Evolutionary conservation across 2,329 filamentous ascomycete genomes (phyloP), one percentile per base, ranked within the genome.

Genomic region (Emericellopsis atlantica): DNA sequence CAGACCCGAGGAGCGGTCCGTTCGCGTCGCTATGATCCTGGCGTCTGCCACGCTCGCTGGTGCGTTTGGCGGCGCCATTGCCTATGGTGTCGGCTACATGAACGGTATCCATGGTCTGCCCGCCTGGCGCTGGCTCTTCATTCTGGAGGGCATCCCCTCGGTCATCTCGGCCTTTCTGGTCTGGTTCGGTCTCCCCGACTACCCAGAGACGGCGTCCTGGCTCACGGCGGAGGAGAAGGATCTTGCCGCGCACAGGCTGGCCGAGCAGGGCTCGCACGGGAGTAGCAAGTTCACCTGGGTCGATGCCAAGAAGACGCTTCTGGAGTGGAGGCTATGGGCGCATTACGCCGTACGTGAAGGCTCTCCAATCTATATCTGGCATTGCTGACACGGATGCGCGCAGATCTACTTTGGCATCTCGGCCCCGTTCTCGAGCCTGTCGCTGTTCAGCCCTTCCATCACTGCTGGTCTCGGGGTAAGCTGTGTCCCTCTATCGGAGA

Each of bases 1-100:
- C 56, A 76, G 70, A 14, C 73, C 74, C 45, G 69, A 74, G n/a
- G 81, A 87, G 57, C 67, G 82, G 6, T 79, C 78, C 2, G 57
- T 84, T 5, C 71, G 56, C 2, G 75, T 84, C 1, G 79, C 79
- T 3, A 76, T 81, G 43, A 71, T 86, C 0, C 76, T 85, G 46
- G 72, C 77, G 12, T 73, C 67, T 10, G 76, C 79, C 1, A 81
- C 81, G 0, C 62, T 84, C 0, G 79, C 80, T 0, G 81, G 81
- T 4, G 81, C 81, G 2, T 84, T 76, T 46, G 80, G 81, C 2
- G 82, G 82, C 2, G 67, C 83, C 0, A 71, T 86, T 4, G 81
- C 81, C 0, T 84, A 79, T 42, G 79, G 69, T 0, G 79, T 85
- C 40, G 77, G 78, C 0, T 75, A 79, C 49, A 80, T 86, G 73